Evolutionary conservation across 140 eudicot species (phyloP), one percentile per base, ranked within the genome.

Genomic region (Stevia rebaudiana): DNA sequence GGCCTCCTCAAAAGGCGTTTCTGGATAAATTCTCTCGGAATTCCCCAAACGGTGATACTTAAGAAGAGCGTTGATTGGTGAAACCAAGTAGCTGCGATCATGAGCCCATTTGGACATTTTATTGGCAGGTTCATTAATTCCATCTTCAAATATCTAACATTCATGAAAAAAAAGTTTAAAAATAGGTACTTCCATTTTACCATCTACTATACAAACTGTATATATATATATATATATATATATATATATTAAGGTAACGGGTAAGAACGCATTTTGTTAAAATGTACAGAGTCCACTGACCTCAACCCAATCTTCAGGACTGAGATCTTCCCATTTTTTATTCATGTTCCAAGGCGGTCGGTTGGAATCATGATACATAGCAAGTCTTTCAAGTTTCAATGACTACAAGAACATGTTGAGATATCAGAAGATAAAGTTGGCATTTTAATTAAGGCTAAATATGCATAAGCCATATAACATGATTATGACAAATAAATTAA

Each of bases 371-470:
- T 92, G 99, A 73, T 92, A 92, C 82, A 88, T 74, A 11, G 99
- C 99, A 64, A 92, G 96, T 84, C 99, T 83, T 85, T 88, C 95
- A 60, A 92, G 95, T 84, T 92, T 90, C 88, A 92, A 75, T 21
- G 94, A 92, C 99, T 92, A 71, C 70, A 77, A 46, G 30, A 66
- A 55, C 30, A 23, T 40, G 23, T 36, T 48, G 15, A 48, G 47
- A 65, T 46, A 33, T 65, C 73, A 57, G 53, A 56, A 65, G 48
- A 30, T 37, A 25, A 43, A 42, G 43, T 16, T 30, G 71, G 22
- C 22, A 24, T 71, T 23, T 71, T 19, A 37, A 24, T 23, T 3
- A 48, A 70, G 16, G 52, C 17, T 19, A 49, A 47, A 70, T 2
- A 48, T 11, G 52, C 41, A 48, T 39, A 47, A 43, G 18, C 40